Conservation (phyloP, 2,329 filamentous ascomycete species). For the Penicillium sp. region DNA sequence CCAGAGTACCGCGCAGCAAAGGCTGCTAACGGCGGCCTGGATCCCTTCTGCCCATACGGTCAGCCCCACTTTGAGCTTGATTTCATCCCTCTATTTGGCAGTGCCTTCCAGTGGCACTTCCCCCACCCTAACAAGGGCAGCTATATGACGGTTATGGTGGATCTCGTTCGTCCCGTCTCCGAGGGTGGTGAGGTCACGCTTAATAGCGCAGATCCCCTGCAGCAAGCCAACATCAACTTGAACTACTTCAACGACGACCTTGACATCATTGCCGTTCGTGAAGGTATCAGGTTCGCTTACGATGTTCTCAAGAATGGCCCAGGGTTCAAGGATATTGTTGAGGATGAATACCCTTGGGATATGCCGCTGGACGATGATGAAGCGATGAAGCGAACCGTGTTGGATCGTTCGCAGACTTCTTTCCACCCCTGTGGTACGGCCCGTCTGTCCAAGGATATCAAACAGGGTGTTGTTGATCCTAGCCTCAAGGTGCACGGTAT, state of each 20-base stretch:
- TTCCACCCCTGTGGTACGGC: slow-evolving; percentile 57
- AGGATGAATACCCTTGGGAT: slow-evolving; percentile 57
- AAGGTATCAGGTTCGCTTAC: slow-evolving; percentile 56
- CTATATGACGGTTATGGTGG: slow-evolving; percentile 60
- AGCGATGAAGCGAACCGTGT: slow-evolving; percentile 57
- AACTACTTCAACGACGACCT: slow-evolving; percentile 51
- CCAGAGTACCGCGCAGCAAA: slow-evolving; percentile 50
- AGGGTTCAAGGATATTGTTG: slow-evolving; percentile 51
- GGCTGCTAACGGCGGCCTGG: slow-evolving; percentile 41
- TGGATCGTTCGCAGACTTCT: slow-evolving; percentile 60
- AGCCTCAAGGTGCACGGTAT: slow-evolving; percentile 56
- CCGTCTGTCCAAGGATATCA: slow-evolving; percentile 54
- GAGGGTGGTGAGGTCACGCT: slow-evolving; percentile 41
- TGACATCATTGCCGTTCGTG: slow-evolving; percentile 59
- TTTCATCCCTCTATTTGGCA: slow-evolving; percentile 60
- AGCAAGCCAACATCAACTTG: slow-evolving; percentile 45
- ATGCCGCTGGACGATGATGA: slow-evolving; percentile 59
- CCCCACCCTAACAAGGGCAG: slow-evolving; percentile 46
- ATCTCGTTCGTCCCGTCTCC: slow-evolving; percentile 52
- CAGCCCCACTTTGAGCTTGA: slow-evolving; percentile 65
- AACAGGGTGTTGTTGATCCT: slow-evolving; percentile 55
- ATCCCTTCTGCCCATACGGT: slow-evolving; percentile 58
- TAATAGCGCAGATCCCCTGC: slow-evolving; percentile 39
- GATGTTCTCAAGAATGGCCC: slow-evolving; percentile 60
- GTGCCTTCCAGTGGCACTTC: slow-evolving; percentile 53